Evolutionary conservation across 805 yeast species (phyloP).

Genomic region (Blastobotrys robertii): DNA sequence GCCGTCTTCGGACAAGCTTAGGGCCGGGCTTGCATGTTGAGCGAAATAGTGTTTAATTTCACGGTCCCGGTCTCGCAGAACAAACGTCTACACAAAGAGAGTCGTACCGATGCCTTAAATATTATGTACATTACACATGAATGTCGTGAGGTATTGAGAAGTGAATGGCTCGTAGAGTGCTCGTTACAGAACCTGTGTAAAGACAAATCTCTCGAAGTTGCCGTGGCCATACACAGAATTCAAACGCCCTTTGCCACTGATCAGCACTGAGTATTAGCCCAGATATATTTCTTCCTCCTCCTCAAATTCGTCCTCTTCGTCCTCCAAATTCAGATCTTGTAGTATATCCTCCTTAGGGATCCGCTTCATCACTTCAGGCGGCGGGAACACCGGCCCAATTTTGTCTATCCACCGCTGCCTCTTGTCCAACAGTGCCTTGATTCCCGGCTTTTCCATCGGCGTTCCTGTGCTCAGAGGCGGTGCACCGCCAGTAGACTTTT

Average conservation of each 20-base stretch:
- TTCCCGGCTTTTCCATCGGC: conserved; percentile 41
- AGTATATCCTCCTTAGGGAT: conserved; percentile 61
- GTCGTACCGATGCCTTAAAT: too few species aligned
- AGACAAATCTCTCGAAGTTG: too few species aligned
- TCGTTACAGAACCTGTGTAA: too few species aligned
- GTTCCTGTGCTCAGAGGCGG: conserved; percentile 1
- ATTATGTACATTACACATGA: too few species aligned
- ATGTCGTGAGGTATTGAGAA: too few species aligned
- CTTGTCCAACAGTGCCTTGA: conserved; percentile 73
- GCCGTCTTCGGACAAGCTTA: too few species aligned
- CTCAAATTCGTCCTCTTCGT: conserved; percentile 33
- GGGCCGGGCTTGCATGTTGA: too few species aligned
- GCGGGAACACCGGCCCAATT: conserved; percentile 76
- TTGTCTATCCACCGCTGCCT: conserved; percentile 79
- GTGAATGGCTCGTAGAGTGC: too few species aligned
- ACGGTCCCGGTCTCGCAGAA: too few species aligned
- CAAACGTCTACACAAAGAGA: too few species aligned
- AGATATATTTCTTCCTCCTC: conserved; percentile 16
- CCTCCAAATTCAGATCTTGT: conserved; percentile 34
- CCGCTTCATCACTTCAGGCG: conserved; percentile 60
- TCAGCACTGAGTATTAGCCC: neutral
- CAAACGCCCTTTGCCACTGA: neutral
- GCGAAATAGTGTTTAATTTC: too few species aligned
- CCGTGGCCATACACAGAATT: too few species aligned
- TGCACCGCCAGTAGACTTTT: conserved; percentile 18